Percentiles rank a stretch among this genome's conserved stretches.
Evolutionary conservation across 1,284 basidiomycete genomes (phyloP).

Genomic region (Boletus austroedulis): DNA sequence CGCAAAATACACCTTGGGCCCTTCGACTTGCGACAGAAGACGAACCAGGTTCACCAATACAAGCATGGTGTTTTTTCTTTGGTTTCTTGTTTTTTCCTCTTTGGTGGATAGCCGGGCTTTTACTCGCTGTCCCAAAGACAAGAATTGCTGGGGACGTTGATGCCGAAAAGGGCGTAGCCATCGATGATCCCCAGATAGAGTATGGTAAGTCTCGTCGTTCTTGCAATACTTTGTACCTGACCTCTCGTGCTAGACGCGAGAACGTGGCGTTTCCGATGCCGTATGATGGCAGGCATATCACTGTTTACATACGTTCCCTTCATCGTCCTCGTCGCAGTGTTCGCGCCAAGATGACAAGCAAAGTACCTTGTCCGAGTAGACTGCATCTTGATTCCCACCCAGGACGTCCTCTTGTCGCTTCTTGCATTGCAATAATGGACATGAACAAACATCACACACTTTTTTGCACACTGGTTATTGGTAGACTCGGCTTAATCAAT

Average conservation of each 20-base stretch:
- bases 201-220: slow-evolving; percentile 48
- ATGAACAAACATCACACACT: slow-evolving; percentile 11
- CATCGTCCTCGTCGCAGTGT: slow-evolving; percentile 67
- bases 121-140: slow-evolving; percentile 54
- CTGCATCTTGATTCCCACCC: too few species aligned
- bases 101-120: slow-evolving; percentile 71
- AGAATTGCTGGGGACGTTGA: slow-evolving; percentile 56
- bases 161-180: slow-evolving; percentile 64
- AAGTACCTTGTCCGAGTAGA: slow-evolving; percentile 9
- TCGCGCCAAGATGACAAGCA: slow-evolving; percentile 42
- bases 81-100: slow-evolving; percentile 72
- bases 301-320: slow-evolving; percentile 75
- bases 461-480: slow-evolving; percentile 17
- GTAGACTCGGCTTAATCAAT: slow-evolving; percentile 16
- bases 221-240: slow-evolving; percentile 10
- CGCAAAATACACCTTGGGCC: slow-evolving; percentile 58
- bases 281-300: slow-evolving; percentile 63
- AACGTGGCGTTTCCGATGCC: slow-evolving; percentile 69
- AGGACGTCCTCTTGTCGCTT: too few species aligned
- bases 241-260: slow-evolving; percentile 51
- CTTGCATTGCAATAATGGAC: slow-evolving; percentile 30
- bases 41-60: slow-evolving; percentile 61
- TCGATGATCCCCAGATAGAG: slow-evolving; percentile 77
- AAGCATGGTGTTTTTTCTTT: slow-evolving; percentile 74
- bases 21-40: slow-evolving; percentile 50